phyloP scores from a whole-genome alignment of 345 rosid genomes.

The Pistacia integerrima region DNA sequence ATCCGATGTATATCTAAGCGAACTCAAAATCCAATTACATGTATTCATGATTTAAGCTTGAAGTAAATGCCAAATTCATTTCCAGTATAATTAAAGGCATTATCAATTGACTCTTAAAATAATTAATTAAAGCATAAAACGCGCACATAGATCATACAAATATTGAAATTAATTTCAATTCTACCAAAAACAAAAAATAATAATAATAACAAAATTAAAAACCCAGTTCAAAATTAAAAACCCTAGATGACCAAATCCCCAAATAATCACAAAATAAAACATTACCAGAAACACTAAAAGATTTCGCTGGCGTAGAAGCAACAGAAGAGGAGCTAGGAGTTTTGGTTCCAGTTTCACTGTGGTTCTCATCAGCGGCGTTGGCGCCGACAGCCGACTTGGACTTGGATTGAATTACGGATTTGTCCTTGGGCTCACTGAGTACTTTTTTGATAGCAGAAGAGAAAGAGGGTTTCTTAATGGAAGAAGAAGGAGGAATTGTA shows the following conservation, averaged over 20 bases:
- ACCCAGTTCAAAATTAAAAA: neutral
- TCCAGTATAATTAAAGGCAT: neutral
- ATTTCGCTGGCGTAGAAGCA: slow-evolving; percentile 2
- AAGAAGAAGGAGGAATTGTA: slow-evolving; percentile 11
- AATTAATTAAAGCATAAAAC: neutral
- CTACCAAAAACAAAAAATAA: neutral
- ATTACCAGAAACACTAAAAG: slow-evolving; percentile 23
- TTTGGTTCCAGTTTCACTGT: neutral
- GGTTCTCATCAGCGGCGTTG: neutral
- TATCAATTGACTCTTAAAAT: neutral
- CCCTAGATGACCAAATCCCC: slow-evolving; percentile 10
- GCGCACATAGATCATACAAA: neutral
- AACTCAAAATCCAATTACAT: neutral
- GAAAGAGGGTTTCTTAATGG: slow-evolving; percentile 15
- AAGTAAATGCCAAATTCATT: neutral
- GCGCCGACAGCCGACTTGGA: neutral
- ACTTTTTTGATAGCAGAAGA: neutral
- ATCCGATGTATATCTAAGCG: neutral
- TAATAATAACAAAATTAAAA: neutral
- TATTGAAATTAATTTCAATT: neutral
- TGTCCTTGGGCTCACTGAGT: neutral
- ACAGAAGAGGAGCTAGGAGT: slow-evolving; percentile 13
- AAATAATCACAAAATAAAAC: neutral
- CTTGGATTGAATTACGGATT: neutral
- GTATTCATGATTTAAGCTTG: neutral